Evolutionary conservation across 148 eudicot species (phyloP).

Genomic region (Diospyros lotus): DNA sequence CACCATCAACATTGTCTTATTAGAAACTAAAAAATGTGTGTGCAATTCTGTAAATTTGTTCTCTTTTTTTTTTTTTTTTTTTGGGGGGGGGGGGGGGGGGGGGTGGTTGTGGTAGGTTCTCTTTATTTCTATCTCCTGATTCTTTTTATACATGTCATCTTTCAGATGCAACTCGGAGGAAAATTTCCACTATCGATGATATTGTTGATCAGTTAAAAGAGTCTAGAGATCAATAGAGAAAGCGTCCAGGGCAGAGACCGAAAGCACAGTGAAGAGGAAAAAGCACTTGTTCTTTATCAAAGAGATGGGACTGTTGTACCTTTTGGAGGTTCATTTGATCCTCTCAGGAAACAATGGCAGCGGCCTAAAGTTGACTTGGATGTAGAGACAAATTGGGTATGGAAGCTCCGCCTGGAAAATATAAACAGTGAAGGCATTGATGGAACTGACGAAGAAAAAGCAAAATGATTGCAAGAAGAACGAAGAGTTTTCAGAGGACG

Average conservation of each 20-base stretch:
- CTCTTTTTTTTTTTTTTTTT: no score
- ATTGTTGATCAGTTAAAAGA: constrained; percentile 39
- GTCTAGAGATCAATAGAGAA: constrained; percentile 49
- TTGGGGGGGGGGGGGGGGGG: neutral
- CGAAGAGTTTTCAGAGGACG: constrained; percentile 72
- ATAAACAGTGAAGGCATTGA: constrained; percentile 89
- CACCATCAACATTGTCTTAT: constrained; percentile 1
- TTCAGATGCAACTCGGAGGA: constrained; percentile 42
- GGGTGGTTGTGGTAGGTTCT: neutral
- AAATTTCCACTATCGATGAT: constrained; percentile 36
- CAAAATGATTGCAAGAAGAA: constrained; percentile 95
- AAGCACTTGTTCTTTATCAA: constrained; percentile 63
- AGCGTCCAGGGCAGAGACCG: constrained; percentile 12
- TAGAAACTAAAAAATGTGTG: no score
- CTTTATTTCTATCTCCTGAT: neutral
- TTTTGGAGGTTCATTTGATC: constrained; percentile 48
- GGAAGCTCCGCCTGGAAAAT: constrained; percentile 81
- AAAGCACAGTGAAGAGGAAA: constrained; percentile 30
- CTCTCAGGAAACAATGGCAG: constrained; percentile 45
- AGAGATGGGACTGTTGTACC: constrained; percentile 60
- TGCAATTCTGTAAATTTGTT: no score
- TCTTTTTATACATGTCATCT: constrained; percentile 38
- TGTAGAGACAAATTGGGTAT: constrained; percentile 83
- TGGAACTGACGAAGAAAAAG: constrained; percentile 85
- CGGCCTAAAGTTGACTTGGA: constrained; percentile 92